A percentile compares a stretch with the other conserved stretches of the same genome.
Conservation (phyloP, 2,329 filamentous ascomycete species). For the Arthrocladium fulminans region DNA sequence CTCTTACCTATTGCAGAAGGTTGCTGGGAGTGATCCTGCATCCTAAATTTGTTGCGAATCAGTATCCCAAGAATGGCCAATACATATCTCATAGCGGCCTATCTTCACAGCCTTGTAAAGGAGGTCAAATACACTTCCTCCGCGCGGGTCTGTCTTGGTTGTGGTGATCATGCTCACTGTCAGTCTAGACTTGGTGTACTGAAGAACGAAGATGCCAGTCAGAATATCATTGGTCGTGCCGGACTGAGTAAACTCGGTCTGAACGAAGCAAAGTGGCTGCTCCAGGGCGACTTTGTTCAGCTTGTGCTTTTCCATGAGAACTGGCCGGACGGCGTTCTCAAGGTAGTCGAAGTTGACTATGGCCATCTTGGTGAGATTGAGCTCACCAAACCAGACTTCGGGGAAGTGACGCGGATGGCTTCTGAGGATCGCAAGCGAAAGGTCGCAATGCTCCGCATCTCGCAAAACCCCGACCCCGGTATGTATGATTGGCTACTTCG, state of each 20-base stretch:
- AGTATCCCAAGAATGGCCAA: not conserved
- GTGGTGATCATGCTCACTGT: not conserved
- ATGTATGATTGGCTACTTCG: not conserved
- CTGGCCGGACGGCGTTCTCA: not conserved
- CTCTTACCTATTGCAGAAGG: no score
- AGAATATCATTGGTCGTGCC: not conserved
- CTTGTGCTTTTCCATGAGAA: not conserved
- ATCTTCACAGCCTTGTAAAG: not conserved
- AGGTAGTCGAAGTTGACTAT: not conserved
- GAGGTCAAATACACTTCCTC: not conserved
- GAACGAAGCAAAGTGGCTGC: not conserved
- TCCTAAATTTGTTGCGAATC: no score
- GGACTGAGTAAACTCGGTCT: not conserved
- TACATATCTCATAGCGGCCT: not conserved
- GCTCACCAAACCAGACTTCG: not conserved
- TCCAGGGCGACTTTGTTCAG: not conserved
- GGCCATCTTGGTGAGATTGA: not conserved
- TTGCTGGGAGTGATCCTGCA: no score
- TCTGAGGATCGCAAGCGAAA: not conserved
- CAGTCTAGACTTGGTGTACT: not conserved
- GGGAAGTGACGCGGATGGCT: not conserved
- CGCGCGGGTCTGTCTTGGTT: not conserved
- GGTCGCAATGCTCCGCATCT: not conserved
- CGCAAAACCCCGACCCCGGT: not conserved
- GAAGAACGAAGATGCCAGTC: not conserved